phyloP scores from a whole-genome alignment of 192 early-diverging fungal genomes.

The Coemansia brasiliensis region DNA sequence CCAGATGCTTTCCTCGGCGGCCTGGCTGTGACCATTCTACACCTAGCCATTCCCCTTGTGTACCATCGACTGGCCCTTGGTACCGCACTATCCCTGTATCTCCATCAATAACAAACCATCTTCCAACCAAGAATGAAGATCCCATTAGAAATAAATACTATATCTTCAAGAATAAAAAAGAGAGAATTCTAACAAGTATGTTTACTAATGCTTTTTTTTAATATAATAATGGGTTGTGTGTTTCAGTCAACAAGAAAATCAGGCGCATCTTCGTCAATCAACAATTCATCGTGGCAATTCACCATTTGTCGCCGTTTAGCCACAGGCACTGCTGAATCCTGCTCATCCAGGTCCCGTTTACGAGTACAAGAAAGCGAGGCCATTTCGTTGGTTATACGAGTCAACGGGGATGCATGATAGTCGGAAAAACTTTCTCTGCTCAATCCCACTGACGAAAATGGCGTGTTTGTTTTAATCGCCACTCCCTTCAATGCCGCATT shows the following conservation, averaged over 20 bases:
- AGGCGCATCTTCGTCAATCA: slow-evolving; percentile 7
- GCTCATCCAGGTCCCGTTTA: background rate
- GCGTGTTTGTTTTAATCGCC: background rate
- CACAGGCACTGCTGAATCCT: background rate
- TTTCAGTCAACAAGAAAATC: slow-evolving; percentile 17
- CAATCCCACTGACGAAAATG: background rate
- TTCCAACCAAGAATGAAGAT: slow-evolving; percentile 16
- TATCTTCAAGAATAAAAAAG: too few species aligned
- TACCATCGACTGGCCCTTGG: slow-evolving; percentile 35
- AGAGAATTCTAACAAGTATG: background rate
- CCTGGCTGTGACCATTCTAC: slow-evolving; percentile 43
- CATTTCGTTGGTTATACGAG: slow-evolving; percentile 1
- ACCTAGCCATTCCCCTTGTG: slow-evolving; percentile 44
- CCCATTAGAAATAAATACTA: background rate
- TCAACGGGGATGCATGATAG: slow-evolving; percentile 2
- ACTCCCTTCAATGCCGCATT: background rate
- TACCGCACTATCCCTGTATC: slow-evolving; percentile 47
- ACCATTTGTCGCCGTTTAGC: slow-evolving; percentile 5
- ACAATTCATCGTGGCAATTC: background rate
- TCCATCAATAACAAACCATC: slow-evolving; percentile 41
- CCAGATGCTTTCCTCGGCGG: slow-evolving; percentile 50
- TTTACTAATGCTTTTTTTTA: background rate
- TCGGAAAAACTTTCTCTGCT: slow-evolving; percentile 12
- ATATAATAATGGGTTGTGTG: slow-evolving; percentile 5
- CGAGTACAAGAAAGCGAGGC: slow-evolving; percentile 1